Percentiles rank a stretch among this genome's conserved stretches.
Evolutionary conservation across 257 asterid genomes (phyloP).

Genomic region (Solanum sitiens): DNA sequence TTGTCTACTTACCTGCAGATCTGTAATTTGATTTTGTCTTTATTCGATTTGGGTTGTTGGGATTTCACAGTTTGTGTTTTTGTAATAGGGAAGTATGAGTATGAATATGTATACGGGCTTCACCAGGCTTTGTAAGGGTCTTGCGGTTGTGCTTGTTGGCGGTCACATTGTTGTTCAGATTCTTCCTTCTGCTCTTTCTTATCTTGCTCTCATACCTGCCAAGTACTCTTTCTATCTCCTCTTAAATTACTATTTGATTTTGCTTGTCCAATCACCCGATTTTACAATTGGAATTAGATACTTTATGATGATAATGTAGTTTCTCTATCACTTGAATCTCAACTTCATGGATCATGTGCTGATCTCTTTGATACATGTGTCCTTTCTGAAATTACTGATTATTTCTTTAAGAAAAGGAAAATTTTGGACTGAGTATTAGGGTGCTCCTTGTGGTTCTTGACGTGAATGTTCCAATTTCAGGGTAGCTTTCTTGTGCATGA

Average conservation of each 20-base stretch:
- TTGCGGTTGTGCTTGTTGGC: constrained; percentile 66
- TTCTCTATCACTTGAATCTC: neutral
- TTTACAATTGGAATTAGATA: neutral
- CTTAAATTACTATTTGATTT: neutral
- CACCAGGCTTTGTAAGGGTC: constrained; percentile 81
- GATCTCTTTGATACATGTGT: neutral
- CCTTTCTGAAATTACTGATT: neutral
- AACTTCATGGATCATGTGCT: neutral
- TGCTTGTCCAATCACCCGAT: neutral
- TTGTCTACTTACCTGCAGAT: neutral
- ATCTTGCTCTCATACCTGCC: constrained; percentile 93
- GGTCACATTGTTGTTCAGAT: constrained; percentile 77
- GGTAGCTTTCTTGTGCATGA: neutral
- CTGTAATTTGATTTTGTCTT: neutral
- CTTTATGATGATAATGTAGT: neutral
- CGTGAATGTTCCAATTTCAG: neutral
- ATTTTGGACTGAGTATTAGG: neutral
- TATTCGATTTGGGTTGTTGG: neutral
- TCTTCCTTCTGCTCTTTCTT: constrained; percentile 59
- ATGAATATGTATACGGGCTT: constrained; percentile 44
- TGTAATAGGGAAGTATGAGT: constrained; percentile 20
- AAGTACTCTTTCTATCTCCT: constrained; percentile 32
- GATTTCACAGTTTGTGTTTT: neutral
- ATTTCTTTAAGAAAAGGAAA: neutral
- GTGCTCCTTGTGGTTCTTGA: neutral